phyloP scores from a whole-genome alignment of 179 eudicot genomes.

The Silene vulgaris region DNA sequence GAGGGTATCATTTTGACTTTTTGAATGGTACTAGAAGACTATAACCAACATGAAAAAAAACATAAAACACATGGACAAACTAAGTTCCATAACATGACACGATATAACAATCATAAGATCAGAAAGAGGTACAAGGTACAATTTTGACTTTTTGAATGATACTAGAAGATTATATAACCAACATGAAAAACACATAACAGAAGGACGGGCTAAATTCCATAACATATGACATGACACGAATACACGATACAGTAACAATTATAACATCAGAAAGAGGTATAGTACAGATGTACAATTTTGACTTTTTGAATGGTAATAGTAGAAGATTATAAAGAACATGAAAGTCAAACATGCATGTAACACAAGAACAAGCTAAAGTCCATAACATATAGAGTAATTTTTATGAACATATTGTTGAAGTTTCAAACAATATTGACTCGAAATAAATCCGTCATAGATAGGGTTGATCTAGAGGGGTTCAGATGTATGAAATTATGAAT shows the following conservation, averaged over 20 bases:
- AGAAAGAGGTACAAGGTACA: too few relatives aligned
- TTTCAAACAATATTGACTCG: neutral
- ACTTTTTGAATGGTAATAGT: too few relatives aligned
- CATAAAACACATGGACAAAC: too few relatives aligned
- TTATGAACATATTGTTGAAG: neutral
- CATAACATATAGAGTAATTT: too few relatives aligned
- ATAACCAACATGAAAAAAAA: neutral
- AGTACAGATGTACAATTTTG: too few relatives aligned
- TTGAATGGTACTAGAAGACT: neutral
- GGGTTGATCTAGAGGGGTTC: neutral
- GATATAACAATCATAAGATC: neutral
- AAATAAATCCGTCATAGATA: neutral
- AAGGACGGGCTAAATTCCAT: too few relatives aligned
- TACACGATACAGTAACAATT: too few relatives aligned
- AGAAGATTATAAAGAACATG: too few relatives aligned
- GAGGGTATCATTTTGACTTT: neutral
- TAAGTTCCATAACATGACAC: neutral
- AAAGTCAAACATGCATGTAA: neutral
- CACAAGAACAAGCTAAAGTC: neutral
- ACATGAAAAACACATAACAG: neutral
- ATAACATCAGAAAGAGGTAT: too few relatives aligned
- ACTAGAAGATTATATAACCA: neutral
- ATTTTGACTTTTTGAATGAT: neutral
- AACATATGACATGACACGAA: too few relatives aligned
- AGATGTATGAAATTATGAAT: conserved; percentile 1